Evolutionary conservation across 108 stramenopile genomes (phyloP), one percentile per base, ranked within the genome.

Genomic region (Cyclotella atomus): DNA sequence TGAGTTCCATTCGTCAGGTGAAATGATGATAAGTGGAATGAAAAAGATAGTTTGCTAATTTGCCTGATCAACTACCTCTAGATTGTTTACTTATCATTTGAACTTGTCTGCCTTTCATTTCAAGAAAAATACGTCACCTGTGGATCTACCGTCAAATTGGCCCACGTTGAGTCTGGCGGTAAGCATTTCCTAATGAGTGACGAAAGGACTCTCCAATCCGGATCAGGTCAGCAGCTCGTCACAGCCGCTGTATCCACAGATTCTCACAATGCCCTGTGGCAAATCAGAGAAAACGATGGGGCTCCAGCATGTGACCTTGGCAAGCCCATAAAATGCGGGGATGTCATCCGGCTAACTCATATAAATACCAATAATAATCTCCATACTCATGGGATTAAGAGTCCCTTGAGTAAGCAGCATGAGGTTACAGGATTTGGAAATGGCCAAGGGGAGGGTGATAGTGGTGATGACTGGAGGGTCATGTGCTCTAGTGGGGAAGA

Each of bases 211-310:
- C 63, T 82, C 16, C 72, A 78, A 61, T 41, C 66, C 2, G 82
- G 77, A 25, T 79, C 75, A 12, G 94, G 94, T 5, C 94, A 95
- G 62, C 94, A 95, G 61, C 83, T 95, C 46, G 94, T 95, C 16
- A 92, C 94, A 1, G 82, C 77, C 7, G 33, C 71, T 27, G 33
- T 35, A 15, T 59, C 83, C 60, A 85, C 79, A 25, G 64, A 75
- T 19, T 59, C 81, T 3, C 62, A 70, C 14, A 71, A 83, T 44
- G 81, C 86, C 14, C 70, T 95, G n/a, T 95, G 94, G 94, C 79
- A 68, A 77, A 53, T 95, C 25, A 81, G 94, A 23, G 91, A 86
- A 35, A 79, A 76, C 10, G 69, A 91, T 65, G 82, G 55, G 30
- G 74, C 63, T 8, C 50, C 35, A 14, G 30, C 23, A 1, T 83